These are phyloP conservation scores for Phlebopus sp. DNA, from an alignment of 1,284 basidiomycete genomes.

Conservation along the genomic window DNA sequence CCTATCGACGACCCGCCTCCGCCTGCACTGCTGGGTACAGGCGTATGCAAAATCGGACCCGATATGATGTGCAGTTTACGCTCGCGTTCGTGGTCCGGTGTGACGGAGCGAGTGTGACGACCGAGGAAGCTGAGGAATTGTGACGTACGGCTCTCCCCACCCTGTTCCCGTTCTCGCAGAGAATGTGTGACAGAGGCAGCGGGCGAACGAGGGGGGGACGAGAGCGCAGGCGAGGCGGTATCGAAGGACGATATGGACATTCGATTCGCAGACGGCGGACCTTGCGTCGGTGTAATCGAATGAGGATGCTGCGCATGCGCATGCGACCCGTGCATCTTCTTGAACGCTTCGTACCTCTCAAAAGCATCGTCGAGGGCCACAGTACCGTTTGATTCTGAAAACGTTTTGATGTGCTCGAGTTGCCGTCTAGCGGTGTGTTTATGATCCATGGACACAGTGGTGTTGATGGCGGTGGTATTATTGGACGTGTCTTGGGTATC, in stretches of 20 bases:
- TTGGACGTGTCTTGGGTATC: background rate
- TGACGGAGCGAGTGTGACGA: slow-evolving; percentile 35
- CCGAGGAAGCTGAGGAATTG: slow-evolving; percentile 57
- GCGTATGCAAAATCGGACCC: slow-evolving; percentile 49
- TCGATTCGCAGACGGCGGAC: slow-evolving; percentile 33
- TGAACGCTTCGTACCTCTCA: slow-evolving; percentile 83
- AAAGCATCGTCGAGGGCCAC: slow-evolving; percentile 78
- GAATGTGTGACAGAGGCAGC: slow-evolving; percentile 27
- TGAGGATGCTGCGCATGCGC: slow-evolving; percentile 27
- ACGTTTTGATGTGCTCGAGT: slow-evolving; percentile 3
- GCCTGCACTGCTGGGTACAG: slow-evolving; percentile 7
- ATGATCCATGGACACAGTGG: too few relatives aligned
- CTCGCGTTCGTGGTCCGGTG: slow-evolving; percentile 37
- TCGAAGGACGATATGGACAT: slow-evolving; percentile 63
- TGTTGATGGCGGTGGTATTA: too few relatives aligned
- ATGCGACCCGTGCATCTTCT: slow-evolving; percentile 44
- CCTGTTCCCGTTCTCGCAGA: slow-evolving; percentile 18
- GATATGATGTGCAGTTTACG: slow-evolving; percentile 50
- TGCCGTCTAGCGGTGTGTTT: background rate
- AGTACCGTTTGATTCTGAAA: slow-evolving; percentile 12
- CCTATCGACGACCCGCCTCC: background rate
- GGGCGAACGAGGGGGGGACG: slow-evolving; percentile 36
- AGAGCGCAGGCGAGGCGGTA: slow-evolving; percentile 45
- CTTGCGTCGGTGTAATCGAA: slow-evolving; percentile 16
- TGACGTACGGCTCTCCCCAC: slow-evolving; percentile 34